These are phyloP conservation scores for Candida cerambycidarum DNA, from an alignment of 805 yeast species.

Conservation along the genomic window DNA sequence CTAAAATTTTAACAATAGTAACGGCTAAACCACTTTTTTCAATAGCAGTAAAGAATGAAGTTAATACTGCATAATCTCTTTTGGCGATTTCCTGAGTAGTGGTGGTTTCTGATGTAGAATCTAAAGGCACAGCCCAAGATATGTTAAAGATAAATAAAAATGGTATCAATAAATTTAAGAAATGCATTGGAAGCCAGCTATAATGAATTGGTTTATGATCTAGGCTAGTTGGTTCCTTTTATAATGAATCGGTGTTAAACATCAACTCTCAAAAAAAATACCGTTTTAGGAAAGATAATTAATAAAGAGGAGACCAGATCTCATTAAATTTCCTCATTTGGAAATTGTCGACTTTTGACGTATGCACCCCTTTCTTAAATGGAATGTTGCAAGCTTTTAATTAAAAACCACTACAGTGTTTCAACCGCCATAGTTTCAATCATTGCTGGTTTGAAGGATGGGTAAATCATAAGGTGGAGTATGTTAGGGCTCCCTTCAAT, in stretches of 20 bases:
- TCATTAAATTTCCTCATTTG: constrained; percentile 1
- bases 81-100: constrained; percentile 7
- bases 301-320: neutral
- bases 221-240: neutral
- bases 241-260: neutral
- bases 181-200: constrained; percentile 3
- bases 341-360: neutral
- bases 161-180: constrained; percentile 8
- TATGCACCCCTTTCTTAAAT: no score
- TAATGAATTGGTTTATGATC: neutral
- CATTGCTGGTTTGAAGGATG: no score
- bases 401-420: no score
- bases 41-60: constrained; percentile 21
- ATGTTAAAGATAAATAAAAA: constrained; percentile 7
- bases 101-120: neutral
- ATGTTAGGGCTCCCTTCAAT: no score
- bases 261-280: constrained; percentile 6
- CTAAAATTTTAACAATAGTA: constrained; percentile 20
- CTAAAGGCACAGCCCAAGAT: constrained; percentile 5
- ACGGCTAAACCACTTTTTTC: constrained; percentile 24
- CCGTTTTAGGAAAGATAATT: constrained; percentile 7
- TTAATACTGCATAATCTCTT: constrained; percentile 22
- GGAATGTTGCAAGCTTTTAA: no score
- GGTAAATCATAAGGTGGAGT: no score
- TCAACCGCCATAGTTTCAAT: no score